Base-by-base conservation (phyloP, 2,329 filamentous ascomycete genomes). In the Mycocentrospora acerina region DNA sequence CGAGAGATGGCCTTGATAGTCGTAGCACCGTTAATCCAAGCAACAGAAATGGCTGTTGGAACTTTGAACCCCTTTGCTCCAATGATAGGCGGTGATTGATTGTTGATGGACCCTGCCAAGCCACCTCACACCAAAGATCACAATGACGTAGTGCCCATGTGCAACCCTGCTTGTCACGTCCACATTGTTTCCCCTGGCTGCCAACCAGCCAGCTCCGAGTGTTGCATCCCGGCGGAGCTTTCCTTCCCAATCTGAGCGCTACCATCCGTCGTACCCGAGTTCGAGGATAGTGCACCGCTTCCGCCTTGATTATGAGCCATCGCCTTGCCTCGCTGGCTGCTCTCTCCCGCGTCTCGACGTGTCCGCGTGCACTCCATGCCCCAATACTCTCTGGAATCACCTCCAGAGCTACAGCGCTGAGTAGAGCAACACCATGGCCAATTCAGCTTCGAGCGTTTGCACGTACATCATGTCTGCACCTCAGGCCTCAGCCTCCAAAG, bases 231-330 rank as follows among this genome's bases (percentile, higher is more conserved):
- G 27, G 32, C 32, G 36, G 17, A 22, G 19, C 29, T 35, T 29
- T 32, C 26, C 32, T 16, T 31, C 15, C 8, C 13, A 32, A n/a
- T 35, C 14, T 34, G 16, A 18, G 14, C 35, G 24, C 32, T 36
- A 28, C 27, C 4, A 37, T 33, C 40, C 49, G 46, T 34, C 18
- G 34, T 44, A 53, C 24, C 49, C 49, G 46, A 29, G 30, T 37
- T 46, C 32, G 24, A 30, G 36, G 24, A 32, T 32, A 42, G 19
- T 13, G 14, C 31, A 15, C 35, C 30, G 14, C 17, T 29, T 24
- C 29, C 29, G 31, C 17, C 36, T 26, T 29, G 32, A 46, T 34
- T 14, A 66, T 66, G 63, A 65, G 54, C 48, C 59, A 62, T 33
- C 53, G 59, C 44, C 46, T 66, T 45, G 46, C 53, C 10, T 46